Evolutionary conservation across 441 rosid genomes (phyloP).

Genomic region (Aquilaria agallochum): DNA sequence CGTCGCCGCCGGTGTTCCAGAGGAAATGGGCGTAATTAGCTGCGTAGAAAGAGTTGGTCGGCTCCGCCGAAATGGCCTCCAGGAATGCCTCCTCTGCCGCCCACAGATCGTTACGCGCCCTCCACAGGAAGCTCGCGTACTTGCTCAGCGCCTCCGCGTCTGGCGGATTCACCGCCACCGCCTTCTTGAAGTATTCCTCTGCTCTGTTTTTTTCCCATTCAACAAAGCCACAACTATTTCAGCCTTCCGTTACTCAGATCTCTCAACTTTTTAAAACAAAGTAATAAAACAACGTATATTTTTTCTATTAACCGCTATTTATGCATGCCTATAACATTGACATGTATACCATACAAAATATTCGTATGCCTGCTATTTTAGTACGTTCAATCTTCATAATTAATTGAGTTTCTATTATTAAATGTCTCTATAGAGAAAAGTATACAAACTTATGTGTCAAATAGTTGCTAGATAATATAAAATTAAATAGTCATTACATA

Average conservation of each 20-base stretch:
- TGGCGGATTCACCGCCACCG: constrained; percentile 45
- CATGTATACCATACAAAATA: too few species aligned
- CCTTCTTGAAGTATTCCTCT: constrained; percentile 67
- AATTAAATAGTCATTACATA: too few species aligned
- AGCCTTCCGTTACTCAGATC: neutral
- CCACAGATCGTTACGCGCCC: constrained; percentile 57
- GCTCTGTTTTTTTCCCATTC: constrained; percentile 40
- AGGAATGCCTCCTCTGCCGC: constrained; percentile 78
- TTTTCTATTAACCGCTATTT: too few species aligned
- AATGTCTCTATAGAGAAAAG: too few species aligned
- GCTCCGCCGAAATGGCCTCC: constrained; percentile 73
- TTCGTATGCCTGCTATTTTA: too few species aligned
- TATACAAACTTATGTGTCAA: too few species aligned
- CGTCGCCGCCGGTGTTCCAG: constrained; percentile 86
- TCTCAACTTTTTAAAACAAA: too few species aligned
- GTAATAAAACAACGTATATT: too few species aligned
- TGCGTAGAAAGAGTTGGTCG: constrained; percentile 53
- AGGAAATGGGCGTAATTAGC: constrained; percentile 75
- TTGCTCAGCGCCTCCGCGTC: constrained; percentile 71
- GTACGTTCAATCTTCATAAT: too few species aligned
- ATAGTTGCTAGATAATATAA: too few species aligned
- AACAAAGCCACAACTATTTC: neutral
- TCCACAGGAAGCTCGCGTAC: constrained; percentile 75
- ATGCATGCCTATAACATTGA: too few species aligned
- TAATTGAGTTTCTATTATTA: too few species aligned